Percentiles rank a stretch among this genome's conserved stretches.
Conservation (phyloP, 257 asterid genomes). For the Forsythia viridissima region DNA sequence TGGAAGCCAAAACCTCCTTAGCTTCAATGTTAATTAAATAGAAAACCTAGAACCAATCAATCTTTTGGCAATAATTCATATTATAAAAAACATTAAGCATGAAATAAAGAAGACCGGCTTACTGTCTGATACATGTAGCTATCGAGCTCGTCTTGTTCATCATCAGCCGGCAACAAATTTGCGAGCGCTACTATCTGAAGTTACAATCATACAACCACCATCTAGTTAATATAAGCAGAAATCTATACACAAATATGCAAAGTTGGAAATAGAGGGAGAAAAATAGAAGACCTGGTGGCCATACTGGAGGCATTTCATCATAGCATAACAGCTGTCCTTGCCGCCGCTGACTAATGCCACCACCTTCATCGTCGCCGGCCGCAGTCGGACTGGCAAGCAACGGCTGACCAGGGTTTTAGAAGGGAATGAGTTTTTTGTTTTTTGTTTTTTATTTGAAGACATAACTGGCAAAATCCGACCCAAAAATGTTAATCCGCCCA, state of each 20-base stretch:
- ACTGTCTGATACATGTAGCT: slow-evolving; percentile 99
- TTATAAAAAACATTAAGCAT: background rate
- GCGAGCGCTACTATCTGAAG: slow-evolving; percentile 90
- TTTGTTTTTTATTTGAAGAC: no score
- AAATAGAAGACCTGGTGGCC: slow-evolving; percentile 72
- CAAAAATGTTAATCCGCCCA: no score
- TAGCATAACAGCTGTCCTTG: slow-evolving; percentile 92
- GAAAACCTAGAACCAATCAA: background rate
- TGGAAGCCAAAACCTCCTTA: background rate
- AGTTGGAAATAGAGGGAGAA: background rate
- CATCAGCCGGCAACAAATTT: slow-evolving; percentile 87
- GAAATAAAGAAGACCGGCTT: slow-evolving; percentile 28
- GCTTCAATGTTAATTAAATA: background rate
- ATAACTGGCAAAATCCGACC: no score
- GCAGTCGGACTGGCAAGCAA: slow-evolving; percentile 18
- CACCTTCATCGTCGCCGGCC: slow-evolving; percentile 64
- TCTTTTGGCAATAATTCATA: background rate
- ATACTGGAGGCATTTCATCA: slow-evolving; percentile 88
- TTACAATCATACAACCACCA: background rate
- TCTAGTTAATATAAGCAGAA: background rate
- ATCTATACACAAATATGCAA: background rate
- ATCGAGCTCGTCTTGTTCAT: slow-evolving; percentile 80
- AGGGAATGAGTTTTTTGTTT: background rate
- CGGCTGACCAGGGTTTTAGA: slow-evolving; percentile 31
- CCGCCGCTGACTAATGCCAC: slow-evolving; percentile 98